Evolutionary conservation across 371 early-diverging fungal genomes (phyloP).

Genomic region (Mortierella sp.): DNA sequence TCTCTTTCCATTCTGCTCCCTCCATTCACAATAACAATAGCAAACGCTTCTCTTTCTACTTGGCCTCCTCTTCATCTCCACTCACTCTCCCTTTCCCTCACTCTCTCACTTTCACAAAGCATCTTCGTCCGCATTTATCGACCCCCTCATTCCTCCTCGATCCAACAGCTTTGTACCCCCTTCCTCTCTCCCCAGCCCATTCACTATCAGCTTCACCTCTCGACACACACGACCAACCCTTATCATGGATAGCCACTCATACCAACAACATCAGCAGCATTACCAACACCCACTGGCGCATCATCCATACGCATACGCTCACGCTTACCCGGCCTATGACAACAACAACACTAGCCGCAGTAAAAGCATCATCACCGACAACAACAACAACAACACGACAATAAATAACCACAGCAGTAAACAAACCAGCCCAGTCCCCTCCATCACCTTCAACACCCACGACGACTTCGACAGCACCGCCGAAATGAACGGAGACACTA

Average conservation of each 20-base stretch:
- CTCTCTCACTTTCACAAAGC: neutral
- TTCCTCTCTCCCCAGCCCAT: neutral
- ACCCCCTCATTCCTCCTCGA: neutral
- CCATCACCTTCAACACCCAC: slow-evolving; percentile 1
- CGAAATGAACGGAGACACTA: slow-evolving; percentile 14
- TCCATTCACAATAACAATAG: neutral
- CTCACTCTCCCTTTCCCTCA: neutral
- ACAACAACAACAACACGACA: neutral
- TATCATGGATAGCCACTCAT: neutral
- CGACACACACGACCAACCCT: neutral
- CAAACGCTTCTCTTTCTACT: neutral
- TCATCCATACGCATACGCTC: slow-evolving; percentile 6
- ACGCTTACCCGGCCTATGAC: slow-evolving; percentile 13
- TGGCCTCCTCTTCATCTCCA: no score
- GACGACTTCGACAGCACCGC: neutral
- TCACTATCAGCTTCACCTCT: neutral
- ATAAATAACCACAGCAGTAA: slow-evolving; percentile 22
- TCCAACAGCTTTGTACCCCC: neutral
- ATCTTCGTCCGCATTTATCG: neutral
- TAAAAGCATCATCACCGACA: neutral
- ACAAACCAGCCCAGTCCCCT: slow-evolving; percentile 28
- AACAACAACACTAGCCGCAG: neutral
- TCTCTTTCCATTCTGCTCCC: neutral
- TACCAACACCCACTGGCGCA: slow-evolving; percentile 10
- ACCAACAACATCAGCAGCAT: slow-evolving; percentile 7